phyloP scores from a whole-genome alignment of 2,329 filamentous ascomycete genomes.

The Monosporascus sp. region DNA sequence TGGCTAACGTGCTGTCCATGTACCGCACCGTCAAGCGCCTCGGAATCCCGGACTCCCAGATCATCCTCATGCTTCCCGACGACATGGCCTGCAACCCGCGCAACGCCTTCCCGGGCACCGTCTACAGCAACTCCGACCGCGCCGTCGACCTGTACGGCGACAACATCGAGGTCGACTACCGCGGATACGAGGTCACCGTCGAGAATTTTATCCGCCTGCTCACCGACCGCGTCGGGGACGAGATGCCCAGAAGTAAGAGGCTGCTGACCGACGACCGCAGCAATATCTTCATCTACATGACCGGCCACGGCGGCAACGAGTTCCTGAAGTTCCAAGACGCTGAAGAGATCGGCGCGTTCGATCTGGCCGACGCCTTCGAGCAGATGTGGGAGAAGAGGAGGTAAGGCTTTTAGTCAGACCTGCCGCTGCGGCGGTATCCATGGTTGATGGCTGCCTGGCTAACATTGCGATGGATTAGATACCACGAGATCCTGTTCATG shows the following conservation, averaged over 20 bases:
- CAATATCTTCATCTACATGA: slow-evolving; percentile 99
- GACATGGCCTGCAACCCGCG: slow-evolving; percentile 99
- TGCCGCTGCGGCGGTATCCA: too few species aligned
- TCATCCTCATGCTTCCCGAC: slow-evolving; percentile 99
- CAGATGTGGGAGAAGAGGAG: slow-evolving; percentile 99
- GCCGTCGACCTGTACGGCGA: slow-evolving; percentile 95
- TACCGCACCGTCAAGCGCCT: slow-evolving; percentile 98
- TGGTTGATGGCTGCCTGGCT: background rate
- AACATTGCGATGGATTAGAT: slow-evolving; percentile 42
- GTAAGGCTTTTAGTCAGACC: slow-evolving; percentile 30
- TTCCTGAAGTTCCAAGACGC: slow-evolving; percentile 98
- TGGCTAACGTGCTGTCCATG: slow-evolving; percentile 94
- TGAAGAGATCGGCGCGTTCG: slow-evolving; percentile 94
- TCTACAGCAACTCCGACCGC: slow-evolving; percentile 96
- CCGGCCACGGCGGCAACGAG: slow-evolving; percentile 93
- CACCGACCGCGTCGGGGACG: slow-evolving; percentile 89
- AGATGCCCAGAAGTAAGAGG: slow-evolving; percentile 91
- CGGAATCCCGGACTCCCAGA: slow-evolving; percentile 96
- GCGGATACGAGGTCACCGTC: slow-evolving; percentile 96
- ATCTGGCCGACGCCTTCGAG: slow-evolving; percentile 93
- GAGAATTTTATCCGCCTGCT: slow-evolving; percentile 96
- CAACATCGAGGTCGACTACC: slow-evolving; percentile 98
- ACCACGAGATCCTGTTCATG: slow-evolving; percentile 98
- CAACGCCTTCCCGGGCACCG: slow-evolving; percentile 94
- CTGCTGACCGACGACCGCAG: slow-evolving; percentile 90